These are phyloP conservation scores for Alternaria incomplexa DNA, from an alignment of 2,329 filamentous ascomycete genomes.

Conservation along the genomic window DNA sequence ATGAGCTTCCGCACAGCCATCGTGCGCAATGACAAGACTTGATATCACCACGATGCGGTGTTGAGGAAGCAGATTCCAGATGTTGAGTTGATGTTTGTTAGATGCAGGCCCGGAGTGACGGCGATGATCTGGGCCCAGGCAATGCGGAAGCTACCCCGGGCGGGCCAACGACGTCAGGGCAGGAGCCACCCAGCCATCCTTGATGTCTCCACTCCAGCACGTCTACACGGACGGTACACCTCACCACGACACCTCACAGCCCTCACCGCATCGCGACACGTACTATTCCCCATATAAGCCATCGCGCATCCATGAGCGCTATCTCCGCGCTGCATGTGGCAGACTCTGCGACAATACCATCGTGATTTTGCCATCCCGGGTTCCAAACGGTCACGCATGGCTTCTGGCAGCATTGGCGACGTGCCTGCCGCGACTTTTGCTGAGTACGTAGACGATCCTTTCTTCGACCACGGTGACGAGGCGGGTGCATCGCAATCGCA, in stretches of 20 bases:
- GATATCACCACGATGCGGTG: neutral
- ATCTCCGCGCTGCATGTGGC: slow-evolving; percentile 45
- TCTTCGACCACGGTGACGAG: slow-evolving; percentile 14
- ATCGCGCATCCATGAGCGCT: slow-evolving; percentile 30
- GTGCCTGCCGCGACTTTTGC: slow-evolving; percentile 58
- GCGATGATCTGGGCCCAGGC: neutral
- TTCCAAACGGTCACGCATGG: slow-evolving; percentile 53
- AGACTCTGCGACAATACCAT: slow-evolving; percentile 43
- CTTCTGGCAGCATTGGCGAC: slow-evolving; percentile 54
- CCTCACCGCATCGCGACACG: neutral
- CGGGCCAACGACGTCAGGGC: neutral
- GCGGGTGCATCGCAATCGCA: slow-evolving; percentile 25
- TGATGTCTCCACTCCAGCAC: neutral
- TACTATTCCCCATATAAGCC: neutral
- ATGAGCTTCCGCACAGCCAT: neutral
- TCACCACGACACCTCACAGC: slow-evolving; percentile 1
- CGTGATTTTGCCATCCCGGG: slow-evolving; percentile 50
- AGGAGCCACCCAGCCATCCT: neutral
- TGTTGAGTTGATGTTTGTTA: neutral
- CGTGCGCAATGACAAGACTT: neutral
- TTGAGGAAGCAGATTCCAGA: neutral
- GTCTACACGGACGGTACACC: neutral
- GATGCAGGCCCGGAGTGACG: neutral
- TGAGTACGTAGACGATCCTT: slow-evolving; percentile 55
- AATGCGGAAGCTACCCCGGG: neutral